phyloP scores from a whole-genome alignment of 495 filamentous ascomycete species.

The Aeminium ludgeri region DNA sequence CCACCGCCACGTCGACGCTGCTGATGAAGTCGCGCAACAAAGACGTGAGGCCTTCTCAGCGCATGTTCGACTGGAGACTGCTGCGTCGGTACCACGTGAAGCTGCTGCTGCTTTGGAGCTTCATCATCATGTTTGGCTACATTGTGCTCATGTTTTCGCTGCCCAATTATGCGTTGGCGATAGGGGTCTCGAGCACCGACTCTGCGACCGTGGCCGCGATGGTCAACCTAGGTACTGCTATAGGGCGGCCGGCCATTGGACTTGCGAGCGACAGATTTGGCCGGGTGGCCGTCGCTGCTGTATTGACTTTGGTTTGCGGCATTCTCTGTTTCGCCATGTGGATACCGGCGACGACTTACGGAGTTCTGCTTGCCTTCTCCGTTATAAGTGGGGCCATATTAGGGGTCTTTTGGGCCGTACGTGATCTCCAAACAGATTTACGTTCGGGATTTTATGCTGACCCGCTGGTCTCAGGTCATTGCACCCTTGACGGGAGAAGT shows the following conservation, averaged over 20 bases:
- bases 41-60: constrained; percentile 15
- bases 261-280: constrained; percentile 47
- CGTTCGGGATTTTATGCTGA: too few species aligned
- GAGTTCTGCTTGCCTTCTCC: background rate
- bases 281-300: constrained; percentile 45
- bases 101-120: constrained; percentile 49
- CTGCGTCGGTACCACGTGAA: constrained; percentile 14
- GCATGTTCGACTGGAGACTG: constrained; percentile 40
- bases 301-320: constrained; percentile 41
- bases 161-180: constrained; percentile 39
- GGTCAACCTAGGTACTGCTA: constrained; percentile 46
- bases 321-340: constrained; percentile 48
- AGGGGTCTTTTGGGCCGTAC: background rate
- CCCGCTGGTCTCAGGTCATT: too few species aligned
- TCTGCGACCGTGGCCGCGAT: constrained; percentile 53
- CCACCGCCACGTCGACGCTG: constrained; percentile 38
- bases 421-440: too few species aligned
- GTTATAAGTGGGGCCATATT: background rate
- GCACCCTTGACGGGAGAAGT: too few species aligned
- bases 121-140: constrained; percentile 54
- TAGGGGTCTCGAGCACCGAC: background rate
- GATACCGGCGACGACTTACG: constrained; percentile 25
- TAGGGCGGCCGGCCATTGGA: constrained; percentile 54
- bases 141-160: constrained; percentile 52
- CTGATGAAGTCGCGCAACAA: constrained; percentile 52